These are phyloP conservation scores for Phylloboletellus chloephorus DNA, from an alignment of 1,284 basidiomycete species.

Conservation along the genomic window DNA sequence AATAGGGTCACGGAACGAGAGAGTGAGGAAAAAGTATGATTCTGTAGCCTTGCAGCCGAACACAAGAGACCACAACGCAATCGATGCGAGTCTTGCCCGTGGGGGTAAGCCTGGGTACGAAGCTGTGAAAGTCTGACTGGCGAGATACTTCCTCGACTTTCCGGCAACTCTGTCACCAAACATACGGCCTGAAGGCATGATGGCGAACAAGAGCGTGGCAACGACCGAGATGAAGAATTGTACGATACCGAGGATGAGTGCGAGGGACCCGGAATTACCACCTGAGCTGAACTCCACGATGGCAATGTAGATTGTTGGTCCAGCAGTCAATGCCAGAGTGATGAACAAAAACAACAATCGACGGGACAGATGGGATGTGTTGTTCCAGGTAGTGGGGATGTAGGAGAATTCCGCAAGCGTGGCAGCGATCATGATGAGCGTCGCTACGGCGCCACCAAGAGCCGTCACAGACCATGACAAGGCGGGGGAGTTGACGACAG, in stretches of 20 bases:
- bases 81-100: slow-evolving; percentile 64
- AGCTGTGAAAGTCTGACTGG: slow-evolving; percentile 93
- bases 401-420: slow-evolving; percentile 92
- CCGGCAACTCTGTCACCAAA: slow-evolving; percentile 93
- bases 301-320: slow-evolving; percentile 88
- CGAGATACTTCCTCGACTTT: slow-evolving; percentile 91
- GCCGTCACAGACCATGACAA: slow-evolving; percentile 87
- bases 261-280: slow-evolving; percentile 58
- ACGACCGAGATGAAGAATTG: slow-evolving; percentile 87
- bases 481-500: slow-evolving; percentile 53
- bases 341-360: slow-evolving; percentile 81
- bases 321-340: slow-evolving; percentile 79
- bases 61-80: slow-evolving; percentile 81
- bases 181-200: slow-evolving; percentile 89
- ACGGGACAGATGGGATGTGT: slow-evolving; percentile 87
- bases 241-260: slow-evolving; percentile 85
- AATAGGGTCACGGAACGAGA: slow-evolving; percentile 89
- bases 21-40: slow-evolving; percentile 93
- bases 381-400: slow-evolving; percentile 96
- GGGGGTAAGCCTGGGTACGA: slow-evolving; percentile 73
- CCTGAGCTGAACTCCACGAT: slow-evolving; percentile 52
- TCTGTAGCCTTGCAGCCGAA: slow-evolving; percentile 93
- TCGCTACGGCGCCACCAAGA: slow-evolving; percentile 85
- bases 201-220: slow-evolving; percentile 77
- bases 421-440: slow-evolving; percentile 89